A percentile compares a stretch with the other conserved stretches of the same genome.
phyloP scores from a whole-genome alignment of 2,329 filamentous ascomycete genomes.

The Xylariaceae sp. region DNA sequence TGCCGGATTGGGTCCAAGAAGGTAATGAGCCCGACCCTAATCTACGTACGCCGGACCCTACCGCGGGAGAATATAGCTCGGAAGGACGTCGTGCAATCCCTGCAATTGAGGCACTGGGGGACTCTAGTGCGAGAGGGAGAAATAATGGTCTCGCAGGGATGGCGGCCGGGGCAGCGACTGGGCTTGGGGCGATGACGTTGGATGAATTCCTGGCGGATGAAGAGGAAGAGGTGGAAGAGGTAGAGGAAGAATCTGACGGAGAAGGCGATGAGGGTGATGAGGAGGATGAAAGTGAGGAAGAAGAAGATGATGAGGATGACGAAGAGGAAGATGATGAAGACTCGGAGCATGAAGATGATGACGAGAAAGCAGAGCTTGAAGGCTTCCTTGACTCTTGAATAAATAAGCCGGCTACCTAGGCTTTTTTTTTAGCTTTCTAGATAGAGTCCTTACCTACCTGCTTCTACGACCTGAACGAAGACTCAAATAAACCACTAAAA shows the following conservation, averaged over 20 bases:
- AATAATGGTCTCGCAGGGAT: conserved; percentile 41
- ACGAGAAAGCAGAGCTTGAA: conserved; percentile 40
- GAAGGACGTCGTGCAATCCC: conserved; percentile 43
- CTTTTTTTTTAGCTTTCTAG: background rate
- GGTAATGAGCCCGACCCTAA: conserved; percentile 73
- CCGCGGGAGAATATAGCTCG: conserved; percentile 36
- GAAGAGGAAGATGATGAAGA: conserved; percentile 28
- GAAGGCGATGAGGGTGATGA: conserved; percentile 43
- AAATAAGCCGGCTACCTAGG: background rate
- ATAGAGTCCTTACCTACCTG: too few relatives aligned
- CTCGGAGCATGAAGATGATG: conserved; percentile 40
- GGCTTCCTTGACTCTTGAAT: conserved; percentile 34
- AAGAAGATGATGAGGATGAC: conserved; percentile 39
- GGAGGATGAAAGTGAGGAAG: conserved; percentile 40
- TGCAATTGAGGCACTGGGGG: conserved; percentile 60
- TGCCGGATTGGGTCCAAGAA: conserved; percentile 79
- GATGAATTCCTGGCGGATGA: conserved; percentile 87
- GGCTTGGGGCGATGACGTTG: conserved; percentile 66
- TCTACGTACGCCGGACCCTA: conserved; percentile 46
- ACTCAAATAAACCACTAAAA: too few relatives aligned
- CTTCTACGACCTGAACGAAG: background rate
- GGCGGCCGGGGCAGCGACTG: conserved; percentile 22
- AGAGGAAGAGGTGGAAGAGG: conserved; percentile 45
- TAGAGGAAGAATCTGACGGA: conserved; percentile 42
- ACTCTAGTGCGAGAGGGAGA: conserved; percentile 39